phyloP scores from a whole-genome alignment of 306 rosid species.

The Mimosa pudica region DNA sequence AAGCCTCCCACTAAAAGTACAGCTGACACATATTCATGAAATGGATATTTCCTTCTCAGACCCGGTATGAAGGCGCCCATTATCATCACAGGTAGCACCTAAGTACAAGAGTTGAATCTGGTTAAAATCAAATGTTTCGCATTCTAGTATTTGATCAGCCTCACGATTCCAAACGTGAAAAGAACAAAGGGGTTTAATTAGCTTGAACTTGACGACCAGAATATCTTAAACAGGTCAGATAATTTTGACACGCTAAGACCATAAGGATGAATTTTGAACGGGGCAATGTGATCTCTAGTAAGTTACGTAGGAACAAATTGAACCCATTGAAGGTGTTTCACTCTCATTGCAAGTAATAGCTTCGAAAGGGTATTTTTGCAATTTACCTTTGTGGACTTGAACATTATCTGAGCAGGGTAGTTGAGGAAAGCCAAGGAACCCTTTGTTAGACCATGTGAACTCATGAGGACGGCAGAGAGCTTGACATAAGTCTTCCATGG shows the following conservation, averaged over 20 bases:
- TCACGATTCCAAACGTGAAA: not conserved
- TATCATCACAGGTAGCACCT: slow-evolving; percentile 98
- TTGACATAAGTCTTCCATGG: slow-evolving; percentile 98
- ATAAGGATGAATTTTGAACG: not conserved
- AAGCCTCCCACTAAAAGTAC: slow-evolving; percentile 86
- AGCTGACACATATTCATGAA: slow-evolving; percentile 86
- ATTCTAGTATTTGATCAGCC: not conserved
- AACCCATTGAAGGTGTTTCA: slow-evolving; percentile 1
- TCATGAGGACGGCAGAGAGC: slow-evolving; percentile 93
- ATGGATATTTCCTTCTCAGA: slow-evolving; percentile 81
- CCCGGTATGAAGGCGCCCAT: slow-evolving; percentile 99
- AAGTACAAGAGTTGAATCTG: slow-evolving; percentile 35
- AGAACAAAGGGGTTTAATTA: not conserved
- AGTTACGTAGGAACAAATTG: slow-evolving; percentile 2
- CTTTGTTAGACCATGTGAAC: slow-evolving; percentile 97
- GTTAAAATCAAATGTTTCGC: slow-evolving; percentile 9
- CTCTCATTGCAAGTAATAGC: not conserved
- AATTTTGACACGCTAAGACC: slow-evolving; percentile 1
- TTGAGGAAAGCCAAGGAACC: slow-evolving; percentile 95
- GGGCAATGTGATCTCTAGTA: not conserved
- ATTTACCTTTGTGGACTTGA: slow-evolving; percentile 92
- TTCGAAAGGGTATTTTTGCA: slow-evolving; percentile 5
- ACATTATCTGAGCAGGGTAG: slow-evolving; percentile 99
- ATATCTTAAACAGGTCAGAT: not conserved
- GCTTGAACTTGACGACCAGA: not conserved